phyloP scores from a whole-genome alignment of 108 stramenopile genomes.

The Skeletonema menzelii region DNA sequence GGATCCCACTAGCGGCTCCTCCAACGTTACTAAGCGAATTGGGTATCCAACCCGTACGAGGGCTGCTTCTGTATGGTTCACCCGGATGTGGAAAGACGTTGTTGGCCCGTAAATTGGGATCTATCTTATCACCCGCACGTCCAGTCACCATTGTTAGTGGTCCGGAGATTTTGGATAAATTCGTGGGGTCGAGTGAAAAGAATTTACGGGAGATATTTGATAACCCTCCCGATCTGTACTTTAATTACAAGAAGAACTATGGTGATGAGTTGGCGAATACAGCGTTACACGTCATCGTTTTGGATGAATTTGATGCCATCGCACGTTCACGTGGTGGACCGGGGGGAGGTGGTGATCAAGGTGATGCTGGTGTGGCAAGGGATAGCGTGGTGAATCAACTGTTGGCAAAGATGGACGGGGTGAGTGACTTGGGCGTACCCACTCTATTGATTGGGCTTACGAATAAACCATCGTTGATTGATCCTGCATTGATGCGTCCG shows the following conservation, averaged over 20 bases:
- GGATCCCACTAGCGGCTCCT: constrained; percentile 86
- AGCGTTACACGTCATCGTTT: constrained; percentile 76
- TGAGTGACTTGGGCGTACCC: constrained; percentile 80
- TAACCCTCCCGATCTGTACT: constrained; percentile 77
- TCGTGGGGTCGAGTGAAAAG: constrained; percentile 84
- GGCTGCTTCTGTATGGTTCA: constrained; percentile 75
- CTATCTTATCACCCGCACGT: constrained; percentile 71
- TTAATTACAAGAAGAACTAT: constrained; percentile 60
- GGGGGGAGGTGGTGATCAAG: constrained; percentile 74
- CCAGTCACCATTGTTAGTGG: constrained; percentile 85
- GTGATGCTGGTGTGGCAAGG: constrained; percentile 92
- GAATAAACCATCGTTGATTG: constrained; percentile 89
- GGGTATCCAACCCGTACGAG: constrained; percentile 81
- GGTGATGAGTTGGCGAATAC: constrained; percentile 55
- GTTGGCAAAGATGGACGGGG: constrained; percentile 95
- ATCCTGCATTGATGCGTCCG: constrained; percentile 79
- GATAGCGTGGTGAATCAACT: constrained; percentile 77
- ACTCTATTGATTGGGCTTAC: constrained; percentile 94
- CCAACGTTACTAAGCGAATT: constrained; percentile 70
- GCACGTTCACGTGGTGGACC: constrained; percentile 75
- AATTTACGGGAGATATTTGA: constrained; percentile 85
- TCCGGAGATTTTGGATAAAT: constrained; percentile 90
- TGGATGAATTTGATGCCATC: constrained; percentile 97
- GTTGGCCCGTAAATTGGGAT: constrained; percentile 70
- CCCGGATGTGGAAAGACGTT: constrained; percentile 86